Evolutionary conservation across 805 yeast species (phyloP).

Genomic region (Kurtzmaniella cleridarum): DNA sequence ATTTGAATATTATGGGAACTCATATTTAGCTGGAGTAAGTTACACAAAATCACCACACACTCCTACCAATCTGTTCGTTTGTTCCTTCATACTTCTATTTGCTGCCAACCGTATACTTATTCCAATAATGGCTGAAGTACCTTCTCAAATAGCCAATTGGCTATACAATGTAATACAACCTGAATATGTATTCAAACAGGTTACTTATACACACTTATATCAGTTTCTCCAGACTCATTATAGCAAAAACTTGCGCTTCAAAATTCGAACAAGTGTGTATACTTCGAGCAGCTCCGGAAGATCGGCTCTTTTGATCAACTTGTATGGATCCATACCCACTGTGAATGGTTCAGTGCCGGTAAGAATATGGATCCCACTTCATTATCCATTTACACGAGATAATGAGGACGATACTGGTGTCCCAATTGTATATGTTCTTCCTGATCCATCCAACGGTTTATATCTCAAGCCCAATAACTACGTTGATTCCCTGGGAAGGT

Average conservation of each 20-base stretch:
- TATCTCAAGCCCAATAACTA: conserved; percentile 53
- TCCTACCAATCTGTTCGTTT: neutral
- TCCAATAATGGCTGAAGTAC: conserved; percentile 17
- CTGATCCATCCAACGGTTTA: conserved; percentile 39
- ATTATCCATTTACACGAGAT: conserved; percentile 47
- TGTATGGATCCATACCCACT: conserved; percentile 47
- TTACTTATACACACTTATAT: conserved; percentile 59
- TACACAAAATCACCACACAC: neutral
- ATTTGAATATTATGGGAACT: neutral
- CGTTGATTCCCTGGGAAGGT: conserved; percentile 65
- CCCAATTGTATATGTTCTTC: conserved; percentile 63
- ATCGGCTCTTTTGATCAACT: conserved; percentile 53
- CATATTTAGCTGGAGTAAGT: neutral
- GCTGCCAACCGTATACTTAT: neutral
- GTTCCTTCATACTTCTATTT: neutral
- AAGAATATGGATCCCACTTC: conserved; percentile 71
- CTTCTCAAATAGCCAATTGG: conserved; percentile 34
- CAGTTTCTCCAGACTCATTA: conserved; percentile 46
- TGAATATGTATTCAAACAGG: conserved; percentile 55
- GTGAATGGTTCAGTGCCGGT: conserved; percentile 39
- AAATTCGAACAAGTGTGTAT: conserved; percentile 60
- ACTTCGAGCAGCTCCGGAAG: conserved; percentile 52
- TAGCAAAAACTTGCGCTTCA: conserved; percentile 33
- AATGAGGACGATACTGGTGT: conserved; percentile 24
- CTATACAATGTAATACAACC: conserved; percentile 36